Conservation (phyloP, 768 basidiomycete genomes). For the Amanita pseudoporphyria region DNA sequence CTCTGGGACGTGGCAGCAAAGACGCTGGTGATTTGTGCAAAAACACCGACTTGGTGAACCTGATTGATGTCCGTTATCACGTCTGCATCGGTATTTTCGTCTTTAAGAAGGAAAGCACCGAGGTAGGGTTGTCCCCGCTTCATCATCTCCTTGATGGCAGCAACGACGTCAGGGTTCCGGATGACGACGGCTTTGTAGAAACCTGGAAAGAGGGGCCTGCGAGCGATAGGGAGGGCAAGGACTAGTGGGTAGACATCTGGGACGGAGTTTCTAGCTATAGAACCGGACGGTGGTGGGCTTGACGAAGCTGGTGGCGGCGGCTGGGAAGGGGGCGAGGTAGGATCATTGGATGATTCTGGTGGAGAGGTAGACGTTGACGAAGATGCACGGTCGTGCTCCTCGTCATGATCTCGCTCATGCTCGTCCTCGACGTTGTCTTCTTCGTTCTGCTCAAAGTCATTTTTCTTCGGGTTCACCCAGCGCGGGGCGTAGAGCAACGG, state of each 20-base stretch:
- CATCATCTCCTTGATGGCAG: conserved; percentile 94
- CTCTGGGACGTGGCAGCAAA: conserved; percentile 43
- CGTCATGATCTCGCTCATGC: background rate
- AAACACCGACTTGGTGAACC: conserved; percentile 90
- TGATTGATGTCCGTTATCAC: conserved; percentile 81
- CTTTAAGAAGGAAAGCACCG: conserved; percentile 93
- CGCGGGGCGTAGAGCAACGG: conserved; percentile 5
- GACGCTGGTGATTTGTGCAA: conserved; percentile 93
- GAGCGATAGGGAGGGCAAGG: conserved; percentile 89
- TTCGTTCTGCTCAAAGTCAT: background rate
- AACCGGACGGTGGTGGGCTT: conserved; percentile 22
- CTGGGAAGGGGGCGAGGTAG: conserved; percentile 4
- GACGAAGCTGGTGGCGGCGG: background rate
- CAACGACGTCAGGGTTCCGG: conserved; percentile 82
- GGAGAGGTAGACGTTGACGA: conserved; percentile 5
- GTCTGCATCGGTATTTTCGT: conserved; percentile 87
- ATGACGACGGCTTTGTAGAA: conserved; percentile 98
- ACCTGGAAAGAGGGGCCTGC: conserved; percentile 91
- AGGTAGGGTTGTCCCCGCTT: conserved; percentile 95
- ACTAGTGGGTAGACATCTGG: conserved; percentile 92
- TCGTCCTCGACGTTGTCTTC: background rate
- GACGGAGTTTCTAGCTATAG: conserved; percentile 79
- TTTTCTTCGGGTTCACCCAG: conserved; percentile 7
- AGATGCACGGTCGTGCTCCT: background rate
- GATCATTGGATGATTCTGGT: conserved; percentile 8